Percentiles rank a stretch among this genome's conserved stretches.
phyloP scores from a whole-genome alignment of 495 filamentous ascomycete species.

The Mytilinidion resinicola region DNA sequence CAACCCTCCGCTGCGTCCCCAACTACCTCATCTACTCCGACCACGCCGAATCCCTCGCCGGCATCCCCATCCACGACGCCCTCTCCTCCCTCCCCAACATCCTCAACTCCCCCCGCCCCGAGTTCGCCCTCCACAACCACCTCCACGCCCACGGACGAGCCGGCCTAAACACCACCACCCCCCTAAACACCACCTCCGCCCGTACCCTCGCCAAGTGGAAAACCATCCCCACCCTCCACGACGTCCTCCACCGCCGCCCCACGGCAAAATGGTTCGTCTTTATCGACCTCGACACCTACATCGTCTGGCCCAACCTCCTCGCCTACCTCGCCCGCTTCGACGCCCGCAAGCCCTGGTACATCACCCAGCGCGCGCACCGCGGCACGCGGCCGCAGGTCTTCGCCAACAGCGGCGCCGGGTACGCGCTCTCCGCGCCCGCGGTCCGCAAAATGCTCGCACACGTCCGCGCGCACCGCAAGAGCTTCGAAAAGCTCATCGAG shows the following conservation, averaged over 20 bases:
- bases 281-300: constrained; percentile 62
- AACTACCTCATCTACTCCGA: constrained; percentile 28
- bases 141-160: constrained; percentile 20
- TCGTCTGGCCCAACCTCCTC: constrained; percentile 54
- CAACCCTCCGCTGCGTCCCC: constrained; percentile 19
- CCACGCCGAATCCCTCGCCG: constrained; percentile 13
- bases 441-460: constrained; percentile 38
- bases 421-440: constrained; percentile 52
- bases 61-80: constrained; percentile 17
- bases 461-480: not conserved
- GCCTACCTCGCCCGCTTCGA: constrained; percentile 49
- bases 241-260: constrained; percentile 37
- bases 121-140: constrained; percentile 32
- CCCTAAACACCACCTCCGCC: not conserved
- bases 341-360: constrained; percentile 45
- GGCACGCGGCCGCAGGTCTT: constrained; percentile 44
- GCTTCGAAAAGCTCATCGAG: not conserved
- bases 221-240: constrained; percentile 49
- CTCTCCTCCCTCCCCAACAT: constrained; percentile 1
- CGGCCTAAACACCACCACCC: not conserved
- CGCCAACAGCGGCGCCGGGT: constrained; percentile 62
- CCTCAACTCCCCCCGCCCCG: constrained; percentile 14
- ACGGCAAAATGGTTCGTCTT: constrained; percentile 62
- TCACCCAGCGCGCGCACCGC: constrained; percentile 53
- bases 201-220: constrained; percentile 47